phyloP scores from a whole-genome alignment of 306 rosid species.

The Bauhinia variegata region DNA sequence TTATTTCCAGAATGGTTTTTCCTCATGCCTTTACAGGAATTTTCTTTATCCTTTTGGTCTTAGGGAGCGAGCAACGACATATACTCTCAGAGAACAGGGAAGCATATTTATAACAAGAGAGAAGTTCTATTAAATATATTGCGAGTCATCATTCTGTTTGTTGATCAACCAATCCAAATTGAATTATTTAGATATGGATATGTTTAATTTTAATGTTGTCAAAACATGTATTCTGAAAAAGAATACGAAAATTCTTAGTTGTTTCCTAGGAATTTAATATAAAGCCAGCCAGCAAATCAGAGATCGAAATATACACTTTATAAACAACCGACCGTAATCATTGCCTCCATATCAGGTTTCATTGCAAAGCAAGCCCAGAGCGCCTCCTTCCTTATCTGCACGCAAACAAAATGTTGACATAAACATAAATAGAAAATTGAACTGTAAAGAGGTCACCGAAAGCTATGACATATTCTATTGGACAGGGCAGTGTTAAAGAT shows the following conservation, averaged over 20 bases:
- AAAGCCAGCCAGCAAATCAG: slow-evolving; percentile 2
- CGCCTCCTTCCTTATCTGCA: slow-evolving; percentile 89
- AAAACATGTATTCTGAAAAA: not conserved
- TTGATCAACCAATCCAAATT: slow-evolving; percentile 17
- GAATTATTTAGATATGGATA: not conserved
- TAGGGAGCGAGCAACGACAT: slow-evolving; percentile 5
- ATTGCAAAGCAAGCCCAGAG: slow-evolving; percentile 95
- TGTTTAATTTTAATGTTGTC: slow-evolving; percentile 8
- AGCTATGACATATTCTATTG: slow-evolving; percentile 4
- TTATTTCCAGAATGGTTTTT: slow-evolving; percentile 9
- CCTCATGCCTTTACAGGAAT: slow-evolving; percentile 21
- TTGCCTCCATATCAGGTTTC: slow-evolving; percentile 81
- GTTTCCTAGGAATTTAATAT: slow-evolving; percentile 27
- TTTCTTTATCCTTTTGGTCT: slow-evolving; percentile 18
- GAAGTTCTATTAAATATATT: not conserved
- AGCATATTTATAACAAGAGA: slow-evolving; percentile 11
- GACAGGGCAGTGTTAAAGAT: slow-evolving; percentile 18
- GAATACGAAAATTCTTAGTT: slow-evolving; percentile 17
- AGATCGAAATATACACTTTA: slow-evolving; percentile 23
- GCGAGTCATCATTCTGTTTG: slow-evolving; percentile 7
- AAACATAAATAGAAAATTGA: slow-evolving; percentile 28
- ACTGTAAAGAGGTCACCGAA: slow-evolving; percentile 25
- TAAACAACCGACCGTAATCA: slow-evolving; percentile 67
- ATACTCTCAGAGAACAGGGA: slow-evolving; percentile 19
- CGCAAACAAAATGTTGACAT: slow-evolving; percentile 35